Percentiles rank a stretch among this genome's conserved stretches.
phyloP scores from a whole-genome alignment of 2,329 filamentous ascomycete genomes.

The Pyricularia pennisetigena region DNA sequence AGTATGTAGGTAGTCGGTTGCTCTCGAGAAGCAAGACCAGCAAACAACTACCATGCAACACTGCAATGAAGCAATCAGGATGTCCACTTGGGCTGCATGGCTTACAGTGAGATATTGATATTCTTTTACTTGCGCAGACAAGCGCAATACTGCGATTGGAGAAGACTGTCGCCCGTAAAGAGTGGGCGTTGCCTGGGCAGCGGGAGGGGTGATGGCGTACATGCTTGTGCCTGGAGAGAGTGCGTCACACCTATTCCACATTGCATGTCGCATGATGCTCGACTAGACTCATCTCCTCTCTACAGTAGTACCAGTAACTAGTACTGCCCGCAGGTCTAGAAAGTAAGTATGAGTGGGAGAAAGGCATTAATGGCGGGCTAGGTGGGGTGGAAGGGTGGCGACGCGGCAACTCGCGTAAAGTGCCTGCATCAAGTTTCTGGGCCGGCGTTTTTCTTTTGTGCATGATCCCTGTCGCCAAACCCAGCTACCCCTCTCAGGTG shows the following conservation, averaged over 20 bases:
- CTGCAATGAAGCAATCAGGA: not conserved
- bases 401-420: constrained; percentile 6
- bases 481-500: not conserved
- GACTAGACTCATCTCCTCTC: not conserved
- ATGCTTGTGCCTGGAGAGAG: not conserved
- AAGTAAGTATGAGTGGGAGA: not conserved
- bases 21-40: not conserved
- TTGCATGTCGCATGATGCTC: not conserved
- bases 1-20: not conserved
- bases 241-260: not conserved
- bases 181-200: not conserved
- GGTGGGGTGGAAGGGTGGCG: not conserved
- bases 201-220: not conserved
- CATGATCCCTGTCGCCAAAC: not conserved
- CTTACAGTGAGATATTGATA: not conserved
- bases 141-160: not conserved
- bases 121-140: not conserved
- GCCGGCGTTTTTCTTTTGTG: not conserved
- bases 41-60: not conserved
- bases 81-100: not conserved
- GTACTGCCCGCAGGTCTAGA: too few relatives aligned
- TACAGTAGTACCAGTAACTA: not conserved
- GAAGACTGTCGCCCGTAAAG: not conserved
- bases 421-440: not conserved
- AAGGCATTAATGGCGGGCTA: not conserved